These are phyloP conservation scores for Litsea cubeba DNA, from an alignment of 164 flowering plant genomes.

Conservation along the genomic window DNA sequence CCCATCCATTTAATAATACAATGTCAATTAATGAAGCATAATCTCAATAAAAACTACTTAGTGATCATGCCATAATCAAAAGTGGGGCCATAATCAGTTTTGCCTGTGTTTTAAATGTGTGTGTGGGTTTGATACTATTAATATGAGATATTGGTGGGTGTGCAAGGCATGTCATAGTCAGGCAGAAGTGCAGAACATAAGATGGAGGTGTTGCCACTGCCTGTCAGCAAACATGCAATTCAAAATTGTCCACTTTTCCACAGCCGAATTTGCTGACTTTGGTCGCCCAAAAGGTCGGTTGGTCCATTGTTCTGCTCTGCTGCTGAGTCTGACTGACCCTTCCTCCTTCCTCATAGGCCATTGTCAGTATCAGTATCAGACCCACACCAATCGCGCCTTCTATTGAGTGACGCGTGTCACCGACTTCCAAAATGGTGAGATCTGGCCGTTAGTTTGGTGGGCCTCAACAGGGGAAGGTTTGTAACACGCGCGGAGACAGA, in stretches of 20 bases:
- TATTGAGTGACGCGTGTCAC: too few relatives aligned
- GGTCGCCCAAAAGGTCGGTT: neutral
- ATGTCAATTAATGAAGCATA: too few relatives aligned
- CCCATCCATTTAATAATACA: too few relatives aligned
- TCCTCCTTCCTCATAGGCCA: slow-evolving; percentile 12
- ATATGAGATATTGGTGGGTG: neutral
- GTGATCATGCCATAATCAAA: too few relatives aligned
- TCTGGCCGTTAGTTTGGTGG: too few relatives aligned
- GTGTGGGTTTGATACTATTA: too few relatives aligned
- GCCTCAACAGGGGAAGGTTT: too few relatives aligned
- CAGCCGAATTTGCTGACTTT: slow-evolving; percentile 5
- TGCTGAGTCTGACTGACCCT: neutral
- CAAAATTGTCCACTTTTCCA: neutral
- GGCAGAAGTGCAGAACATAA: neutral
- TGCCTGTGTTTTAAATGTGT: too few relatives aligned
- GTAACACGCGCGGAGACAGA: too few relatives aligned
- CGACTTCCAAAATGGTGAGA: too few relatives aligned
- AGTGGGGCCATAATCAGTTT: too few relatives aligned
- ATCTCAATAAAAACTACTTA: too few relatives aligned
- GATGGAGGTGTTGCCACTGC: neutral
- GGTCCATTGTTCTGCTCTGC: neutral
- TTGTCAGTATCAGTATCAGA: neutral
- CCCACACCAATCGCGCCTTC: neutral
- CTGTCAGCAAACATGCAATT: neutral
- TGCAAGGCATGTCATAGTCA: neutral